Conservation (phyloP, 495 filamentous ascomycete genomes). For the Aspergillus coremiiformis region DNA sequence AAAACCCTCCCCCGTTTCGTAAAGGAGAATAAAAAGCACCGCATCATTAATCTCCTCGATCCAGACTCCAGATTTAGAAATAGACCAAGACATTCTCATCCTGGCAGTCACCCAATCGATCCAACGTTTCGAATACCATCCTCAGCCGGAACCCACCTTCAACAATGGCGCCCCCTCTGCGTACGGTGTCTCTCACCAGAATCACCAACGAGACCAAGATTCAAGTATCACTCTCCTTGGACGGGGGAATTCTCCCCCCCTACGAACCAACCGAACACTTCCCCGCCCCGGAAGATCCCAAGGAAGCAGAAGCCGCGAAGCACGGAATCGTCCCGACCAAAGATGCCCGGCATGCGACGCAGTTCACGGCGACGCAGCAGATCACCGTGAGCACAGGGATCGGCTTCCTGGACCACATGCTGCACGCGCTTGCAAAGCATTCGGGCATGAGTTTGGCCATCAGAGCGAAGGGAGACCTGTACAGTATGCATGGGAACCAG, state of each 20-base stretch:
- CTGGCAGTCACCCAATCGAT: too few relatives aligned
- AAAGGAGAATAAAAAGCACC: neutral
- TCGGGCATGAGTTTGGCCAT: conserved; percentile 84
- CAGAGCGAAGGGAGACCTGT: conserved; percentile 76
- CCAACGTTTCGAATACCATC: conserved; percentile 6
- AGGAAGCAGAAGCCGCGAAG: conserved; percentile 41
- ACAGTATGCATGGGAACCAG: conserved; percentile 52
- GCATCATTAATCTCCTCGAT: neutral
- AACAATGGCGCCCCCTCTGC: conserved; percentile 37
- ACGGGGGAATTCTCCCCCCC: conserved; percentile 68
- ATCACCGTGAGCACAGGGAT: conserved; percentile 90
- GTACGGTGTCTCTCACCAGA: conserved; percentile 70
- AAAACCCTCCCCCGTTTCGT: conserved; percentile 4
- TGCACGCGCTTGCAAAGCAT: conserved; percentile 94
- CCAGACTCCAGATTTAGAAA: neutral
- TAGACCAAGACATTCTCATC: neutral
- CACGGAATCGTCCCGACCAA: conserved; percentile 84
- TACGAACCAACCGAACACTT: conserved; percentile 48
- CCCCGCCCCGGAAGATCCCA: conserved; percentile 30
- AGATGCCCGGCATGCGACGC: conserved; percentile 66
- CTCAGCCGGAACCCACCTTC: conserved; percentile 7
- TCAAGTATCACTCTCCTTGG: conserved; percentile 80
- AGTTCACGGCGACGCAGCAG: conserved; percentile 69
- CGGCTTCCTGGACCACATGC: conserved; percentile 98
- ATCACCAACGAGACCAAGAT: conserved; percentile 97